Evolutionary conservation across 2,329 filamentous ascomycete species (phyloP).

Genomic region (Cercospora beticola): DNA sequence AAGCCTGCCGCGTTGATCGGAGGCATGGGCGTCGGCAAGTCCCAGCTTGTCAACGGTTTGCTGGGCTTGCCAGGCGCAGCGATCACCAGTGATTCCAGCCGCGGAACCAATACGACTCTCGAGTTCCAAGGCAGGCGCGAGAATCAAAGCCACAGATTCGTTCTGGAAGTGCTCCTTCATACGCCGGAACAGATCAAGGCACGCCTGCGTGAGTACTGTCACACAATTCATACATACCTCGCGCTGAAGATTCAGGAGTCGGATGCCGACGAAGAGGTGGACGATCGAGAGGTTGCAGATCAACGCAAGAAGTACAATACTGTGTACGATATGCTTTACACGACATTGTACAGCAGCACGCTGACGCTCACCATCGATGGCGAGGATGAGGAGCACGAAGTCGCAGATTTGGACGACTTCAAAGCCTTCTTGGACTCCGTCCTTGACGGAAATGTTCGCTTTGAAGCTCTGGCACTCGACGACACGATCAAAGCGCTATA

Average conservation of each 20-base stretch:
- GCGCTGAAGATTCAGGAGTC: background rate
- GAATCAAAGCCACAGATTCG: background rate
- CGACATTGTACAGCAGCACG: too few species aligned
- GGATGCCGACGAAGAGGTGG: background rate
- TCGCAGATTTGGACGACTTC: too few species aligned
- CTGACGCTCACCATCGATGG: too few species aligned
- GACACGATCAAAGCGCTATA: too few species aligned
- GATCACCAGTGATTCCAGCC: background rate
- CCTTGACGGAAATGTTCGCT: too few species aligned
- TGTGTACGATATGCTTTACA: too few species aligned
- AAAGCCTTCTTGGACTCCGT: too few species aligned
- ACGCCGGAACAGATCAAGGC: background rate
- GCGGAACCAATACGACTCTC: slow-evolving; percentile 15
- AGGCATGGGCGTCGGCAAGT: slow-evolving; percentile 10
- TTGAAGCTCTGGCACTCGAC: too few species aligned
- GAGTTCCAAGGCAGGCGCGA: slow-evolving; percentile 3
- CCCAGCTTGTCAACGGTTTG: slow-evolving; percentile 1
- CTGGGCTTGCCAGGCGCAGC: background rate
- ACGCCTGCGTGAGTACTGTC: background rate
- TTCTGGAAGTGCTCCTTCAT: background rate
- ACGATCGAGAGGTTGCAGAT: background rate
- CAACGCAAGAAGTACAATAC: too few species aligned
- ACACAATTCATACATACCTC: background rate
- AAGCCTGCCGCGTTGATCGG: background rate
- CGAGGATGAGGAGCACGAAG: too few species aligned